Conservation (phyloP, 2,329 filamentous ascomycete species). For the Pseudopyrenochaeta lycopersici region DNA sequence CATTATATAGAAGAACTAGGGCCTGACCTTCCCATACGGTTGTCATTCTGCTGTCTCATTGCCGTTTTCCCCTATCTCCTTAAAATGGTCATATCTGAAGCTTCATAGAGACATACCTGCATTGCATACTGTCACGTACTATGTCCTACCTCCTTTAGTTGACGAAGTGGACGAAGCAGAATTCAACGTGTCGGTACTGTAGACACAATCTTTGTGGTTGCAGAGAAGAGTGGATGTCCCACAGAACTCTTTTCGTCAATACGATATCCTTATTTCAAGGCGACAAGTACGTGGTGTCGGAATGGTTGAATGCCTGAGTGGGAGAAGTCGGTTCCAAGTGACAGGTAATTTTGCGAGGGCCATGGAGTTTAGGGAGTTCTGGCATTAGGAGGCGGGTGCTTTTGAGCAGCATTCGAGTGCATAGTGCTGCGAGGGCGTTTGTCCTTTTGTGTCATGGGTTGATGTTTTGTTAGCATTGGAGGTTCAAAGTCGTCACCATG, state of each 20-base stretch:
- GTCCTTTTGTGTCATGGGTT: background rate
- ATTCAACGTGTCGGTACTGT: constrained; percentile 2
- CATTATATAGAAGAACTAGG: background rate
- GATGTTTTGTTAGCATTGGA: no score
- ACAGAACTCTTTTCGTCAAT: background rate
- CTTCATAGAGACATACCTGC: no score
- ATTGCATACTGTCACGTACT: no score
- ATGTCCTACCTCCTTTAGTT: constrained; percentile 2
- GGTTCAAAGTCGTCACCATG: no score
- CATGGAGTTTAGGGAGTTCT: background rate
- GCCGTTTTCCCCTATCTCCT: background rate
- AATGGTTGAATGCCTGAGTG: background rate
- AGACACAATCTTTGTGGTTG: constrained; percentile 3
- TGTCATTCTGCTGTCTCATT: background rate
- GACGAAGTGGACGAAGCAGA: background rate
- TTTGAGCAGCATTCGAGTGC: background rate
- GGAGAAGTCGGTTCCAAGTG: background rate
- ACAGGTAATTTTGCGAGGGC: background rate
- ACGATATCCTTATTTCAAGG: background rate
- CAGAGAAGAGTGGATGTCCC: no score
- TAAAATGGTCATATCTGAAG: no score
- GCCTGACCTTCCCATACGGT: no score
- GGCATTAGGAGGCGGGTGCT: background rate
- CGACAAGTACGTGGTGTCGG: background rate
- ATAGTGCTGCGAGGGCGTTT: background rate